Evolutionary conservation across 2,329 filamentous ascomycete species (phyloP), one percentile per base, ranked within the genome.

Genomic region (Neopestalotiopsis clavispora): DNA sequence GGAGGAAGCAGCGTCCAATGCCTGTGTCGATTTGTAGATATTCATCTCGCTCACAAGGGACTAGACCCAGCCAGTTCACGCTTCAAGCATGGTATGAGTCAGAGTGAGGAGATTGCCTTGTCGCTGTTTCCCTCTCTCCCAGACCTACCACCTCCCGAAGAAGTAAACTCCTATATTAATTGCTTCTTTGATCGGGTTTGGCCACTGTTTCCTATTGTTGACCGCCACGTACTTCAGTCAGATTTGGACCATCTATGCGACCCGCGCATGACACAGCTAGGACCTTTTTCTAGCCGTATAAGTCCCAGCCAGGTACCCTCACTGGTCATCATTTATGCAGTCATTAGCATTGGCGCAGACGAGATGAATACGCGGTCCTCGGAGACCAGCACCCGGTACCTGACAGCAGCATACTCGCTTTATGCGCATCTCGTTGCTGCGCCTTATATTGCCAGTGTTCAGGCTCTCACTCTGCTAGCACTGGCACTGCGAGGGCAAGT

Each of bases 21-120:
- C 12, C 67, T 76, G 3, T 72, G 69, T 38, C 67, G 66, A 49
- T 76, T 76, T 45, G 71, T 74, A 52, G 75, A 76, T 32, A 63
- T 76, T 14, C 69, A 73, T 67, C 72, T 75, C 12, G 58, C 68
- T 17, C 65, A 69, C 34, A 69, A 71, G 45, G 69, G 74, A 3
- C 69, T 75, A 4, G 67, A 45, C 30, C 72, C 73, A 0, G 40
- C 72, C 3, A 69, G 71, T 17, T 67, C 71, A n/a, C 68, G 68
- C 12, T 76, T 76, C 57, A 69, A 68, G 13, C 67, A 71, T 57
- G 74, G 74, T 3, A 76, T 76, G 71, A 70, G 70, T 23, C 70
- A 72, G 42, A 71, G 71, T 13, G 74, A 75, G 49, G 73, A 75
- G 56, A 74, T 72, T n/a, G 61, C 66, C 7, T 42, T 75, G 2